phyloP scores from a whole-genome alignment of 495 filamentous ascomycete species.

The Podospora sp. region DNA sequence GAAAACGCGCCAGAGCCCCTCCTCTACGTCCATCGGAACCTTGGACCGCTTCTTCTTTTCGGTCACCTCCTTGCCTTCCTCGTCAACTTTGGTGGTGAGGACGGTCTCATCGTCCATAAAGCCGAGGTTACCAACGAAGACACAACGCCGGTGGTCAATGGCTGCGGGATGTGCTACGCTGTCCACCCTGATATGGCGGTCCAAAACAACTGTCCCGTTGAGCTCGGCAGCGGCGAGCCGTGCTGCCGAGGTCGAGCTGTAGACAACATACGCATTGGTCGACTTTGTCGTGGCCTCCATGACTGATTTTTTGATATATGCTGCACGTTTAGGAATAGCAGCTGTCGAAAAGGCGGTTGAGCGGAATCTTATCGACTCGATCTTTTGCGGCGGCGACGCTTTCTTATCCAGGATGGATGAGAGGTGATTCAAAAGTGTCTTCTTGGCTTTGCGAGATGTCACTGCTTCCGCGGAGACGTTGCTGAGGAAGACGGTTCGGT shows the following conservation, averaged over 20 bases:
- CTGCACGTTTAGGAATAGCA: constrained; percentile 84
- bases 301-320: constrained; percentile 78
- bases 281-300: constrained; percentile 88
- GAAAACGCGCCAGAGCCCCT: constrained; percentile 93
- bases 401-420: constrained; percentile 52
- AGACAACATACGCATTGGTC: constrained; percentile 94
- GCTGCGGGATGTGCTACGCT: constrained; percentile 83
- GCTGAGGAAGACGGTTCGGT: constrained; percentile 87
- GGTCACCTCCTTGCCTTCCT: constrained; percentile 44
- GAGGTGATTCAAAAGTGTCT: constrained; percentile 70
- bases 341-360: constrained; percentile 78
- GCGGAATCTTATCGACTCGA: constrained; percentile 90
- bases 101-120: constrained; percentile 85
- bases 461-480: constrained; percentile 86
- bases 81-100: constrained; percentile 61
- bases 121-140: constrained; percentile 95
- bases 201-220: constrained; percentile 82
- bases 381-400: constrained; percentile 60
- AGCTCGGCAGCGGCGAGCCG: constrained; percentile 74
- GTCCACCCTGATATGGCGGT: constrained; percentile 89
- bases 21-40: constrained; percentile 85
- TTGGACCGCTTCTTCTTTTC: constrained; percentile 67
- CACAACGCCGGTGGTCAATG: constrained; percentile 81
- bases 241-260: constrained; percentile 69
- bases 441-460: constrained; percentile 76